Evolutionary conservation across 1,284 basidiomycete genomes (phyloP), one percentile per base, ranked within the genome.

Genomic region (Puccinia horiana): DNA sequence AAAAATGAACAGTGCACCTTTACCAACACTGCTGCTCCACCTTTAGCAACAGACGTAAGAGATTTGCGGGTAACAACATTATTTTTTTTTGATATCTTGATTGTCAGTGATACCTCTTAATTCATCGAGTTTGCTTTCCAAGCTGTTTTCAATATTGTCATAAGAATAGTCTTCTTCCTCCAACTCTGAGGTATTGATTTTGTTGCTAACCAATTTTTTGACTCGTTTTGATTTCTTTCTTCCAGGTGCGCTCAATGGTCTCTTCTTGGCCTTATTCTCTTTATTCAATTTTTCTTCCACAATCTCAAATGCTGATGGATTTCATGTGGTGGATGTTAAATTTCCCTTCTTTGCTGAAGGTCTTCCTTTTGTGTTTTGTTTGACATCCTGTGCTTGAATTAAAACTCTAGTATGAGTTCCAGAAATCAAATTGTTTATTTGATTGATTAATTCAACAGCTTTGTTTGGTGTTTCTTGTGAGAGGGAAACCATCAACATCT

Each of bases 281-380:
- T 54, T 54, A 5, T 54, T 12, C 23, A 65, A 37, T 11, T 65
- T 65, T 6, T 14, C 61, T 37, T 65, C 61, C 14, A 65, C 61
- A 65, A 65, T 6, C 29, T 65, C 29, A 32, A 65, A 65, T 35
- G 61, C 61, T 65, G 61, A 65, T 8, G 61, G 18, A 26, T 65
- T 65, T 26, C 20, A 23, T 37, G 14, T 65, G 29, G 61, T 65
- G 14, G 61, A 35, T 65, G 35, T 37, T 3, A 23, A 37, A 16
- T 5, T 5, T 5, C 9, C 18, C 23, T 14, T 26, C 35, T 65
- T 65, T 18, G 35, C 6, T 12, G 18, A 8, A n/a, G 61, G 61
- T 26, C 61, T 65, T 35, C 61, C 61, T 65, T 65, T 65, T 32
- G 61, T 65, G 6, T 65, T 65, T 32, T 65, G 14, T 37, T 65